Evolutionary conservation across 768 basidiomycete genomes (phyloP), one percentile per base, ranked within the genome.

Genomic region (Leccinum disarticulatum): DNA sequence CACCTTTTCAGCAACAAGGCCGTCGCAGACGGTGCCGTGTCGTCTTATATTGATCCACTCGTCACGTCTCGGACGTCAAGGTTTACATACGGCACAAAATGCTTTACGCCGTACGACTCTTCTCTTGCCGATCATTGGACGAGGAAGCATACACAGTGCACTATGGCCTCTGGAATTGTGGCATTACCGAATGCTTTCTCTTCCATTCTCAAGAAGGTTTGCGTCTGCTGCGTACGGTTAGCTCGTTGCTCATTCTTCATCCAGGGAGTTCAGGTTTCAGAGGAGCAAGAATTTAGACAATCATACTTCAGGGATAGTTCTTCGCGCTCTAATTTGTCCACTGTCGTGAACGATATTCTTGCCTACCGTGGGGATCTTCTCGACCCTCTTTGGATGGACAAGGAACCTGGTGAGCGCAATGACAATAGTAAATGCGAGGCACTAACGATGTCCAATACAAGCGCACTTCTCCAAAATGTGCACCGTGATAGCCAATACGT

Each of bases 41-140:
- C 17, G 13, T 77, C 67, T 57, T 73, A 70, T 33, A 56, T 84
- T 3, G 79, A 83, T 43, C 78, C 79, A 52, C 76, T 77, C 19
- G 81, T 83, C 8, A 71, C 75, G 0, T 72, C 73, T 10, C 76
- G 82, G 30, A 72, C 82, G 0, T 72, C 81, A 3, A 77, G 76
- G 46, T 63, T 73, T 49, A 79, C 79, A 0, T 79, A 78, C 46
- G 79, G 79, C 1, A 65, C 71, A 13, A 61, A 74, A 46, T 72
- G 73, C 46, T 9, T 38, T 25, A 62, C 57, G 2, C 13, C 22
- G 0, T 83, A 70, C 61, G 60, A 75, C 27, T 14, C 61, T 0
- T 53, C 35, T 11, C 58, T 70, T 30, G 56, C 67, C 0, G 82
- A 80, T 15, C 83, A 85, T 60, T 38, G 55, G 6, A 49, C 56